These are phyloP conservation scores for Ophiostoma novo-ulmi DNA, from an alignment of 2,329 filamentous ascomycete species.

Conservation along the genomic window DNA sequence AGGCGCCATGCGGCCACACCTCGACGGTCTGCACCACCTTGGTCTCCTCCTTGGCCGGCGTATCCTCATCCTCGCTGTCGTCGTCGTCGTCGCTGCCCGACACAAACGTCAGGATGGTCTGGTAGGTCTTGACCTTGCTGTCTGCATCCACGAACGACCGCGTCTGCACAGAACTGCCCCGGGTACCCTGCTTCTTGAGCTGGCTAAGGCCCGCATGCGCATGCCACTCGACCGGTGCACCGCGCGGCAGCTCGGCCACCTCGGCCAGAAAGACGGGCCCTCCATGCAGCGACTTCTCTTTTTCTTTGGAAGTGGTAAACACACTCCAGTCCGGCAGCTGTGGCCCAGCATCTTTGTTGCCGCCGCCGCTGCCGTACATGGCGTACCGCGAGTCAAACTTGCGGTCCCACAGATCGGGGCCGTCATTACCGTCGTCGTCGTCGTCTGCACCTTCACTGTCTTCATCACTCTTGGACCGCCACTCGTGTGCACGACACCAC, in stretches of 20 bases:
- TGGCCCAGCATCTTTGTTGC: constrained; percentile 20
- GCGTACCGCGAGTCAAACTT: constrained; percentile 52
- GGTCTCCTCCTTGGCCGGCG: background rate
- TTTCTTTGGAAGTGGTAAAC: constrained; percentile 30
- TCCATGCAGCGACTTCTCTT: background rate
- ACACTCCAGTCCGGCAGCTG: constrained; percentile 49
- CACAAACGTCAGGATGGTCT: constrained; percentile 7
- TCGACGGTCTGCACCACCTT: constrained; percentile 10
- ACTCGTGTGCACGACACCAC: constrained; percentile 46
- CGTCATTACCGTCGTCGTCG: constrained; percentile 40
- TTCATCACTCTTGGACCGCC: constrained; percentile 28
- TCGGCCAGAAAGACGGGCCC: constrained; percentile 66
- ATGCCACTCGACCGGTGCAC: constrained; percentile 78
- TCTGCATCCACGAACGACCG: background rate
- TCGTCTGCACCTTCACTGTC: constrained; percentile 49
- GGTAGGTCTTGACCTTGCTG: background rate
- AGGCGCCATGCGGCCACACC: constrained; percentile 16
- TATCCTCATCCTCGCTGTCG: constrained; percentile 14
- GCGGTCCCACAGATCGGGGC: constrained; percentile 64
- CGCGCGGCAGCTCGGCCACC: constrained; percentile 70
- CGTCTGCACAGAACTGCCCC: background rate
- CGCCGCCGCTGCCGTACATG: constrained; percentile 33
- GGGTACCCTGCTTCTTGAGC: constrained; percentile 25
- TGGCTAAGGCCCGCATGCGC: constrained; percentile 56
- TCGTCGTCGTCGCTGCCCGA: background rate